Conservation (phyloP, 768 basidiomycete species). For the Lyophyllum atratum region DNA sequence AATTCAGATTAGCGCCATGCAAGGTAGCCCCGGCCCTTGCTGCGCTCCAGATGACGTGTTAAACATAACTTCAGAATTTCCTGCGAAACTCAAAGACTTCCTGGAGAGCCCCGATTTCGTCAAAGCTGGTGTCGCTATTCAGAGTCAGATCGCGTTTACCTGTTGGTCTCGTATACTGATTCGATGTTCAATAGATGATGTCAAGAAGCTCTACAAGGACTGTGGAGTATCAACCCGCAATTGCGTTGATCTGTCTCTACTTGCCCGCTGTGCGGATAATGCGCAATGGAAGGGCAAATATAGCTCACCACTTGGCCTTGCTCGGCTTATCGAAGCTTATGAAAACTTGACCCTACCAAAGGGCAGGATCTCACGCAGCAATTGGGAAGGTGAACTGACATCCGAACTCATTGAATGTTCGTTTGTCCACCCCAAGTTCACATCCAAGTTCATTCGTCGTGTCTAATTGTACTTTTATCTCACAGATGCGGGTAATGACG, state of each 20-base stretch:
- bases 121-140: slow-evolving; percentile 79
- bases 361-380: slow-evolving; percentile 60
- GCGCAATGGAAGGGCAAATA: slow-evolving; percentile 74
- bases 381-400: slow-evolving; percentile 64
- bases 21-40: slow-evolving; percentile 27
- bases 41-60: neutral
- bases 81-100: slow-evolving; percentile 47
- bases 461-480: neutral
- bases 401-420: slow-evolving; percentile 59
- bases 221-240: slow-evolving; percentile 43
- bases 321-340: slow-evolving; percentile 66
- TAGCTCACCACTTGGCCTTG: slow-evolving; percentile 57
- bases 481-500: slow-evolving; percentile 70
- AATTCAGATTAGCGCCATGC: slow-evolving; percentile 67
- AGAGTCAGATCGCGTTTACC: slow-evolving; percentile 44
- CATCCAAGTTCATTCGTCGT: neutral
- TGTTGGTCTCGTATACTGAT: slow-evolving; percentile 10
- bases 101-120: slow-evolving; percentile 53
- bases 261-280: slow-evolving; percentile 74
- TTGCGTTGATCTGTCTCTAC: slow-evolving; percentile 69
- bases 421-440: slow-evolving; percentile 22
- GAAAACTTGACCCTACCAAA: slow-evolving; percentile 54
- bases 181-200: slow-evolving; percentile 51
- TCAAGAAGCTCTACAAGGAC: slow-evolving; percentile 61
- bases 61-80: slow-evolving; percentile 45